Base-by-base conservation (phyloP, 176 grass and related monocot species). In the Oryza longistaminata region DNA sequence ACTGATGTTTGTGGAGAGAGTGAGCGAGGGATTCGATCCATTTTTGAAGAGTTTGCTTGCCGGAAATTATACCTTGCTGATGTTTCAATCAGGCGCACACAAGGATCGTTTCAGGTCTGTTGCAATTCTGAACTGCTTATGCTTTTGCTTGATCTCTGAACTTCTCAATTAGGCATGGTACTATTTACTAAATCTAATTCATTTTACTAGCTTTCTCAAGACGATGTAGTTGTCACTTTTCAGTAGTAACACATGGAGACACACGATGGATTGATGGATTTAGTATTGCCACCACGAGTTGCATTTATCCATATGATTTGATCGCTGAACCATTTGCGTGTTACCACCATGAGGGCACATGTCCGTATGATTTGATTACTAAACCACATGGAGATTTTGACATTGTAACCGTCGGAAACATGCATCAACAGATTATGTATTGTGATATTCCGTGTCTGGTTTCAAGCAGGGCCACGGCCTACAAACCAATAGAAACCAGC, bases 211-310 rank as follows among this genome's bases (percentile, higher is more conserved):
- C 15, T 27, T 14, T 31, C n/a, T 73, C 64, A 45, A 77, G 61
- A 53, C 89, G 84, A 89, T 76, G n/a, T 79, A 53, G 29, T 79
- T 91, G 21, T 69, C 19, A 58, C 53, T 58, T 58, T 21, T n/a
- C 75, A 82, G 85, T 86, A 70, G 89, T 94, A 85, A 83, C 80
- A 26, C 90, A 90, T 71, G 68, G 69, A 39, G 73, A 46, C 70
- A 90, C 58, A 83, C 84, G 37, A 90, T 92, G 60, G 88, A 74
- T 17, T 86, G 37, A 88, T 92, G 60, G 88, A 74, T 17, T 88
- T 87, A 21, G 50, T 90, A 60, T 64, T 93, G 55, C 71, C 82
- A 43, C 74, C 82, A 44, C 87, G 70, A 80, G 77, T 88, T 48
- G 81, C 89, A 42, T 42, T 60, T 52, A 48, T 85, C 31, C 91